Evolutionary conservation across 176 grass and related monocot genomes (phyloP).

Genomic region (Oryza nivara): DNA sequence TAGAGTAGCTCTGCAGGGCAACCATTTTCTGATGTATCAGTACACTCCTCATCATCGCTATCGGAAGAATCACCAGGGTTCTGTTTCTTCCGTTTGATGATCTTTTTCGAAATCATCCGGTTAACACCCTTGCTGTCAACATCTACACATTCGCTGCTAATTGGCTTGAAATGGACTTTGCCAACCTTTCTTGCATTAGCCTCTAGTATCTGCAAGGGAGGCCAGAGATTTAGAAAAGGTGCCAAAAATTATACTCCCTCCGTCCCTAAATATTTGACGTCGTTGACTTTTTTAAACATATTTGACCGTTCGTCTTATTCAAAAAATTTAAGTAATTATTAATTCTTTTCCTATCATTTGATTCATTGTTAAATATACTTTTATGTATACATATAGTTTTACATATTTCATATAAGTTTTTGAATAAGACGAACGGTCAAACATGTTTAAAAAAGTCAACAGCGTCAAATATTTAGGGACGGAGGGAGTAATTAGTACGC

Average conservation of each 20-base stretch:
- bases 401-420: no score
- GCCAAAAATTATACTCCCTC: not conserved
- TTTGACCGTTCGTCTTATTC: no score
- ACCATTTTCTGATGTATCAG: conserved; percentile 46
- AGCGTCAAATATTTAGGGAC: no score
- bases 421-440: no score
- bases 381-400: no score
- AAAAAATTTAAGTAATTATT: no score
- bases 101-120: conserved; percentile 59
- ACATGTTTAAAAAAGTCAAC: no score
- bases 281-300: no score
- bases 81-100: conserved; percentile 75
- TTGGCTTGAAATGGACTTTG: conserved; percentile 78
- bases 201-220: conserved; percentile 62
- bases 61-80: conserved; percentile 8
- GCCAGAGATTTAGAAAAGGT: not conserved
- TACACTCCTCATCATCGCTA: conserved; percentile 9
- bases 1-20: conserved; percentile 54
- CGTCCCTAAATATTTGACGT: no score
- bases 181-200: conserved; percentile 73
- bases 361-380: no score
- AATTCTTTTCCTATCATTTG: no score
- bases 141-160: conserved; percentile 60
- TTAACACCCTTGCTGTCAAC: conserved; percentile 56
- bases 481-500: not conserved